Base-by-base conservation (phyloP, 306 rosid genomes). In the Adenanthera pavonina region DNA sequence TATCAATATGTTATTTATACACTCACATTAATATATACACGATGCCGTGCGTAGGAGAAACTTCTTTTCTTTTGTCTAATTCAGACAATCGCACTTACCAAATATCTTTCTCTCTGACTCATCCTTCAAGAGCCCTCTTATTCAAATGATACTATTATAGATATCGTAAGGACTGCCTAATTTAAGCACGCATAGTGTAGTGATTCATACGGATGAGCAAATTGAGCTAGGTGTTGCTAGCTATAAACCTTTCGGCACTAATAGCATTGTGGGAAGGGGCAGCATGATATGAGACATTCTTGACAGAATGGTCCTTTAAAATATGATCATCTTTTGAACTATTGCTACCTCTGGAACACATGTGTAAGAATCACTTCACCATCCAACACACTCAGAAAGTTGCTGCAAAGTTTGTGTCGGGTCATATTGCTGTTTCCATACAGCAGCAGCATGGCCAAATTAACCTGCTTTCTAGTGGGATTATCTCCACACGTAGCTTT, bases 321-420 rank as follows among this genome's bases (percentile, higher is more conserved):
- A 57, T n/a, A 87, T 87, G 72, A 81, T 84, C 74, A 47, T 69
- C 74, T 59, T 78, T 84, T 81, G 81, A 86, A 83, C 65, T 46
- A 25, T 25, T 49, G 40, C 53, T 15, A 53, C 60, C 8, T 15
- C 2, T 9, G 7, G 46, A 43, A 68, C 84, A 70, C 20, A 68
- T 57, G 40, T 51, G n/a, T 62, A 51, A 17, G 44, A 76, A 53
- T 46, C 82, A 78, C 79, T 59, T 82, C 65, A 82, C 47, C 8
- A 43, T 43, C 46, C 46, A 35, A 75, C 35, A 69, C 62, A 74
- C 74, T 43, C 4, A 47, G 25, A 70, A 68, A 34, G 52, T 57
- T 80, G 60, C 46, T 17, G 19, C 73, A 71, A 65, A 76, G 78
- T 38, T 72, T 4, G 30, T 17, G 86, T 79, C 74, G 74, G 80